phyloP scores from a whole-genome alignment of 352 stramenopile species.

The Phytopythium litorale region DNA sequence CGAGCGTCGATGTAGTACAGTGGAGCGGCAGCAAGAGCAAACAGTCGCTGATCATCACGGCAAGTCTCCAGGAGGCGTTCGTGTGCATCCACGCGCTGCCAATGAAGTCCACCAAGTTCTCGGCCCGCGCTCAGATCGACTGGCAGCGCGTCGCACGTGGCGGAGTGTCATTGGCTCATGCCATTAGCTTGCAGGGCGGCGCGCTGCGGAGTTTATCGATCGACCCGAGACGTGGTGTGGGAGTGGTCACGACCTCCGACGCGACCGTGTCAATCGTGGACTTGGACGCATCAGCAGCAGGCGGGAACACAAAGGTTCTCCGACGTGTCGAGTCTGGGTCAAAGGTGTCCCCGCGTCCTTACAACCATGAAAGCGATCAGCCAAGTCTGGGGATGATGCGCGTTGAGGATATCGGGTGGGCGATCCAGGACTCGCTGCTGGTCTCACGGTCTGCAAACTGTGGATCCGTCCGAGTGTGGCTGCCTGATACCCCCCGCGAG shows the following conservation, averaged over 20 bases:
- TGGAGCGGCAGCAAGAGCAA: constrained; percentile 17
- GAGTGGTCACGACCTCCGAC: constrained; percentile 25
- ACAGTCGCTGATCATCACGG: constrained; percentile 26
- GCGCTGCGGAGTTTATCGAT: constrained; percentile 31
- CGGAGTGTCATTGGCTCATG: constrained; percentile 29
- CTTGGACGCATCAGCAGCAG: constrained; percentile 10
- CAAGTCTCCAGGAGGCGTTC: constrained; percentile 13
- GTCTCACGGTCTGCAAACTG: constrained; percentile 23
- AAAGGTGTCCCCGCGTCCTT: background rate
- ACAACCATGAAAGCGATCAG: too few relatives aligned
- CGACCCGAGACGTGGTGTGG: constrained; percentile 36
- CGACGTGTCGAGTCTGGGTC: background rate
- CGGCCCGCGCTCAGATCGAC: constrained; percentile 26
- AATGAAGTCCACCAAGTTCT: constrained; percentile 25
- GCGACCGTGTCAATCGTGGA: constrained; percentile 20
- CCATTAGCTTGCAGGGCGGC: constrained; percentile 20
- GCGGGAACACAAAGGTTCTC: background rate
- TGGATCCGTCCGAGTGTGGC: constrained; percentile 35
- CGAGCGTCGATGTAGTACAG: constrained; percentile 18
- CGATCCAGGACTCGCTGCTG: constrained; percentile 27
- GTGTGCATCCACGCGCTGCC: constrained; percentile 46
- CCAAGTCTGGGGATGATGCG: background rate
- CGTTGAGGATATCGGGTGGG: constrained; percentile 13
- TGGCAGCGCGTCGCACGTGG: constrained; percentile 34
- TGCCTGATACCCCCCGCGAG: constrained; percentile 32